phyloP scores from a whole-genome alignment of 2,329 filamentous ascomycete genomes.

The Phialophora verrucosa region DNA sequence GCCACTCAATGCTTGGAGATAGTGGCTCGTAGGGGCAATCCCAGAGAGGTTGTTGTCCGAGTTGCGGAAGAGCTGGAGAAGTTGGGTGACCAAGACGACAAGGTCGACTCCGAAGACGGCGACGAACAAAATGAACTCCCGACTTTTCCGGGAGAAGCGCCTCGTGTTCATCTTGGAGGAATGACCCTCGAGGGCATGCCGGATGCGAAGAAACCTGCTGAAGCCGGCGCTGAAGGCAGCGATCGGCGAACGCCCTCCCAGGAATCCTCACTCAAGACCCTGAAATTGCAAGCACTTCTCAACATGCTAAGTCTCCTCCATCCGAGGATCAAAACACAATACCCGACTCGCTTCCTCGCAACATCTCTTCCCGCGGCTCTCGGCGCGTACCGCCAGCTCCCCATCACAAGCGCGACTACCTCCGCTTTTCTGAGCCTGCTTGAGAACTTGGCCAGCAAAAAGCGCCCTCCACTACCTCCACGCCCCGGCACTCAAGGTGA shows the following conservation, averaged over 20 bases:
- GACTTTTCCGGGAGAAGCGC: conserved; percentile 40
- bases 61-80: conserved; percentile 66
- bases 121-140: conserved; percentile 43
- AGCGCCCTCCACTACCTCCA: conserved; percentile 65
- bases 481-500: conserved; percentile 51
- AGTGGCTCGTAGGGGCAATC: conserved; percentile 67
- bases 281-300: conserved; percentile 57
- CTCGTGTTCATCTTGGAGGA: conserved; percentile 39
- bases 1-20: conserved; percentile 66
- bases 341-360: conserved; percentile 67
- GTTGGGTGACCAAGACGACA: conserved; percentile 56
- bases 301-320: conserved; percentile 64
- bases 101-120: conserved; percentile 41
- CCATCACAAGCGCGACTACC: conserved; percentile 61
- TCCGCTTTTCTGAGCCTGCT: conserved; percentile 63
- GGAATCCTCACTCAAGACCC: conserved; percentile 49
- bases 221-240: conserved; percentile 6
- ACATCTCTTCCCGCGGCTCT: conserved; percentile 67
- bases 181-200: conserved; percentile 40
- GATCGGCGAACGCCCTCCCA: conserved; percentile 36
- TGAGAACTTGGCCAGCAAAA: conserved; percentile 62
- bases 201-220: conserved; percentile 7
- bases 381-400: conserved; percentile 63
- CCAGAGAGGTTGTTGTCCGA: conserved; percentile 67
- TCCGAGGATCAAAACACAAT: conserved; percentile 66